Evolutionary conservation across 306 rosid species (phyloP).

Genomic region (Gillenia trifoliata): DNA sequence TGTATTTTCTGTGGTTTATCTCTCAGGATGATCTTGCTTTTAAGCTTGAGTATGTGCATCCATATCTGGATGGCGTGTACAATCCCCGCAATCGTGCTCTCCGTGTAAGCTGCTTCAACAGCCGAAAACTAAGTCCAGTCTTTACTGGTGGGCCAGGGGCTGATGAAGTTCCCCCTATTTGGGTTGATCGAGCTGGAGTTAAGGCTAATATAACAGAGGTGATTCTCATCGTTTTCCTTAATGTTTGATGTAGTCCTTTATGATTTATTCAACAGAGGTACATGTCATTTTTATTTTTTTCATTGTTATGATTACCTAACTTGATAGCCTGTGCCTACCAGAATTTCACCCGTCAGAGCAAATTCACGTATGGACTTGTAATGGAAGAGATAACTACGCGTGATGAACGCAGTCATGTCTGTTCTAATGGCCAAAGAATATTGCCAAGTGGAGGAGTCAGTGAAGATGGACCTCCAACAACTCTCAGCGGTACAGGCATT

Average conservation of each 20-base stretch:
- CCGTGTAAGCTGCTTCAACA: conserved; percentile 87
- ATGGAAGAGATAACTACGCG: conserved; percentile 96
- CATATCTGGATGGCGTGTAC: conserved; percentile 83
- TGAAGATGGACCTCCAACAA: conserved; percentile 96
- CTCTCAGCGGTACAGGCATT: conserved; percentile 91
- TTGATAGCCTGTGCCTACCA: conserved; percentile 25
- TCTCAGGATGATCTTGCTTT: conserved; percentile 89
- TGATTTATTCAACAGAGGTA: background rate
- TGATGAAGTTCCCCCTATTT: conserved; percentile 93
- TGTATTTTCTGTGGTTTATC: conserved; percentile 8
- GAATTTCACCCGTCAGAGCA: conserved; percentile 95
- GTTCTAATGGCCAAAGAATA: conserved; percentile 73
- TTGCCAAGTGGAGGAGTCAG: conserved; percentile 86
- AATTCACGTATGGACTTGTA: conserved; percentile 92
- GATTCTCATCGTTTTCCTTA: background rate
- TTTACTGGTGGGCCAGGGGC: conserved; percentile 96
- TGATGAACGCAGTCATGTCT: conserved; percentile 75
- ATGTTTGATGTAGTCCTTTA: background rate
- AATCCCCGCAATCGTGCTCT: conserved; percentile 69
- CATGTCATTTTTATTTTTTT: conserved; percentile 5
- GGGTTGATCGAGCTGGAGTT: conserved; percentile 90
- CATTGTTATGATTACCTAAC: background rate
- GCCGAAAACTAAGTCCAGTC: conserved; percentile 91
- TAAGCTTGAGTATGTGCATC: conserved; percentile 92
- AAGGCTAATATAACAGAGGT: conserved; percentile 95